Evolutionary conservation across 441 rosid species (phyloP), one percentile per base, ranked within the genome.

Genomic region (Erodium texanum): DNA sequence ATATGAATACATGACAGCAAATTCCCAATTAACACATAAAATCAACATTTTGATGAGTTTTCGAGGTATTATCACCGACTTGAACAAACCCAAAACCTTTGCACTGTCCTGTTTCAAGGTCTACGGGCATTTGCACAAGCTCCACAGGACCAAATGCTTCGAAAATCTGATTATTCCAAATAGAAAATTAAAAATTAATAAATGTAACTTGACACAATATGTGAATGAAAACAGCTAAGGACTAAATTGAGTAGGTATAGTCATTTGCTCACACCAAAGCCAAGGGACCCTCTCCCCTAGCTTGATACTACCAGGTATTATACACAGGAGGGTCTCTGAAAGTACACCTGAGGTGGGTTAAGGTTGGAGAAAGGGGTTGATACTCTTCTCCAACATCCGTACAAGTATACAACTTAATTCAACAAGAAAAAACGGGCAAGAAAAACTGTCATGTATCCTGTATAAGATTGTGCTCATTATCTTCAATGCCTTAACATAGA

Each of bases 1-100:
- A 70, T 22, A 65, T 24, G 34, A 61, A 61, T 61, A 61, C 12
- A 12, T 23, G 4, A 54, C 19, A 7, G 9, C 19, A 43, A 7
- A 5, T 34, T 19, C 52, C 29, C 20, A 32, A 59, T 7, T 20
- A 70, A 65, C 32, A 2, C 5, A 10, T 62, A 64, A 59, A 12
- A 54, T 32, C 64, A 70, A 29, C 20, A 22, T 63, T 27, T 4
- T 18, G 38, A 34, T 34, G 38, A 19, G 22, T 54, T 70, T 76
- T 72, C 29, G 38, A 68, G 34, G 64, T 56, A 65, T 29, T 34
- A 64, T 38, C 36, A 83, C 91, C 68, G 66, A 89, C 98, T 84
- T 92, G 98, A 77, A 92, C 87, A 86, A 92, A 92, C 70, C 95
- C 98, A 69, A 85, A 92, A 68, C 98, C 98, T 76, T 92, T 92